Conservation (phyloP, 176 grass and related monocot species). For the Oryza rufipogon region DNA sequence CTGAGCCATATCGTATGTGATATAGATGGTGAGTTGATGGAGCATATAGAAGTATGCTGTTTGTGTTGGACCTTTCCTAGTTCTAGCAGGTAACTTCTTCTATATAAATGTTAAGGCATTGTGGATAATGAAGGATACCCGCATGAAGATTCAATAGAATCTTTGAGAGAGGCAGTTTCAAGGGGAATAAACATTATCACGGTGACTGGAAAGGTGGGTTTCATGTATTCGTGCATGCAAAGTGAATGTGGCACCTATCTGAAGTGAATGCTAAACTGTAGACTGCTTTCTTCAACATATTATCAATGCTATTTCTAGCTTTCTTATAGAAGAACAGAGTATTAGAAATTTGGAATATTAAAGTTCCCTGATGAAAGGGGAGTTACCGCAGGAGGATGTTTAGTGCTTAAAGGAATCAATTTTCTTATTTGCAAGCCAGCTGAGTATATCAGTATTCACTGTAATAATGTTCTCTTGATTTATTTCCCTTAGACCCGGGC, state of each 20-base stretch:
- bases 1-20: conserved; percentile 81
- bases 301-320: conserved; percentile 1
- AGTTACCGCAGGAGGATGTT: conserved; percentile 11
- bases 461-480: conserved; percentile 26
- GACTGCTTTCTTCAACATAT: background rate
- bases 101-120: conserved; percentile 52
- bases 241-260: conserved; percentile 9
- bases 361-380: conserved; percentile 18
- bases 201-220: conserved; percentile 78
- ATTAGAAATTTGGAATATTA: background rate
- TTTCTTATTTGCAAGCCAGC: conserved; percentile 18
- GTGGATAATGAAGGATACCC: conserved; percentile 55
- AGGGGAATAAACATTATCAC: conserved; percentile 67
- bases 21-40: conserved; percentile 80
- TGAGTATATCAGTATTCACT: conserved; percentile 3
- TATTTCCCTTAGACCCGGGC: conserved; percentile 53
- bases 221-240: conserved; percentile 31
- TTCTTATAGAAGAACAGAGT: background rate
- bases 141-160: conserved; percentile 51
- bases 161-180: conserved; percentile 66
- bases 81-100: conserved; percentile 45
- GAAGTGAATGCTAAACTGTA: background rate
- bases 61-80: conserved; percentile 30
- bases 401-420: conserved; percentile 12
- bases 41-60: conserved; percentile 15